Evolutionary conservation across 768 basidiomycete genomes (phyloP).

Genomic region (Tulasnella sp.): DNA sequence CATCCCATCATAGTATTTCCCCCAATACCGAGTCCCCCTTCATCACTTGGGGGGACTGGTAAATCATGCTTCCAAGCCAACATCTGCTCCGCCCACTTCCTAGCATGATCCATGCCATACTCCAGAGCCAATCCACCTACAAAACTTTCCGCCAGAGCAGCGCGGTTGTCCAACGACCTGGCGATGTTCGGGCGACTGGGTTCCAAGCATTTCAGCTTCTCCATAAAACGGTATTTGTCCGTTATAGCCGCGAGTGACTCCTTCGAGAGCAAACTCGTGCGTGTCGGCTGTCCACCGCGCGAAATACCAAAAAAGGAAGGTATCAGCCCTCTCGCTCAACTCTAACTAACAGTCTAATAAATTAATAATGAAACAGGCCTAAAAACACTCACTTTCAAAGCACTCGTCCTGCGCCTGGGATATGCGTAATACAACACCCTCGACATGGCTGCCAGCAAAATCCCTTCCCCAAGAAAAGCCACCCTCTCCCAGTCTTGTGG

Average conservation of each 20-base stretch:
- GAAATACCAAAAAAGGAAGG: not conserved
- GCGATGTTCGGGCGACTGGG: not conserved
- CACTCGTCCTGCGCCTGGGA: not conserved
- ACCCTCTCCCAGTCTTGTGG: constrained; percentile 22
- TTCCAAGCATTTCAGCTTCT: constrained; percentile 11
- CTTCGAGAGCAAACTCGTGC: not conserved
- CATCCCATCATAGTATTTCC: constrained; percentile 39
- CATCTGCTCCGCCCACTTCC: constrained; percentile 16
- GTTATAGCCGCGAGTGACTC: constrained; percentile 20
- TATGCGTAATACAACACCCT: constrained; percentile 9
- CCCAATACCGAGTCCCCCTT: not conserved
- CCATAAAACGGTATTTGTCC: constrained; percentile 10
- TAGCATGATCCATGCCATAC: not conserved
- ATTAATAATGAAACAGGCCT: not conserved
- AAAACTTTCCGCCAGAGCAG: constrained; percentile 9
- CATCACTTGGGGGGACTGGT: not conserved
- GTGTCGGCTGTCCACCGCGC: not conserved
- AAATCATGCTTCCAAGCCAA: not conserved
- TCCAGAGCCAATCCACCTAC: constrained; percentile 7
- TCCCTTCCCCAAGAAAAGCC: constrained; percentile 24
- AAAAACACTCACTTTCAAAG: constrained; percentile 2
- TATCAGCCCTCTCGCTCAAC: not conserved
- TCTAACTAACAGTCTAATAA: not conserved
- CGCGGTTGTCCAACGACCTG: constrained; percentile 7
- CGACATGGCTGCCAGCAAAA: constrained; percentile 13